phyloP scores from a whole-genome alignment of 768 basidiomycete species.

The Rhizopogon vulgaris region DNA sequence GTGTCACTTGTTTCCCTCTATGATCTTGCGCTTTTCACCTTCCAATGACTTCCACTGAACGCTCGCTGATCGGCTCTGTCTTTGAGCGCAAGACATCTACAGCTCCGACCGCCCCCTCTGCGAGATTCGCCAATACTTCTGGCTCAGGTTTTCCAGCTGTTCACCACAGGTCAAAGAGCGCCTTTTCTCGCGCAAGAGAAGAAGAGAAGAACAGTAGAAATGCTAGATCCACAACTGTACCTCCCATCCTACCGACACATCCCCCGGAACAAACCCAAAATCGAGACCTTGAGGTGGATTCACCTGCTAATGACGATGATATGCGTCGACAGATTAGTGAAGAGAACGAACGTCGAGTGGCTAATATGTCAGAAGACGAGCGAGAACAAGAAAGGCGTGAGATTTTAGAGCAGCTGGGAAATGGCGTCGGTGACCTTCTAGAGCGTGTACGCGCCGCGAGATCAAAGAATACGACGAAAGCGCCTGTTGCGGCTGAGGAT shows the following conservation, averaged over 20 bases:
- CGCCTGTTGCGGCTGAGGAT: neutral
- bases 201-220: conserved; percentile 16
- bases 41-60: conserved; percentile 20
- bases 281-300: neutral
- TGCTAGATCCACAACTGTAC: conserved; percentile 9
- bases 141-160: conserved; percentile 56
- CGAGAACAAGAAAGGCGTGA: conserved; percentile 58
- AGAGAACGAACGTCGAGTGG: conserved; percentile 61
- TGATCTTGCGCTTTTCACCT: neutral
- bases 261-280: neutral
- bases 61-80: conserved; percentile 37
- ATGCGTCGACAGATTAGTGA: conserved; percentile 55
- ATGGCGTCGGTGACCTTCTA: conserved; percentile 56
- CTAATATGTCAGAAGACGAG: conserved; percentile 66
- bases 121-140: conserved; percentile 12
- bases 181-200: conserved; percentile 48
- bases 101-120: conserved; percentile 17
- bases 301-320: conserved; percentile 22
- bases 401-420: conserved; percentile 68
- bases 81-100: conserved; percentile 33
- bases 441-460: conserved; percentile 45
- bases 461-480: neutral
- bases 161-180: conserved; percentile 58
- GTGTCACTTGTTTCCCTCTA: neutral
- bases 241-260: conserved; percentile 22